phyloP scores from a whole-genome alignment of 1,284 basidiomycete genomes.

The Coniferiporia sulphurascens region DNA sequence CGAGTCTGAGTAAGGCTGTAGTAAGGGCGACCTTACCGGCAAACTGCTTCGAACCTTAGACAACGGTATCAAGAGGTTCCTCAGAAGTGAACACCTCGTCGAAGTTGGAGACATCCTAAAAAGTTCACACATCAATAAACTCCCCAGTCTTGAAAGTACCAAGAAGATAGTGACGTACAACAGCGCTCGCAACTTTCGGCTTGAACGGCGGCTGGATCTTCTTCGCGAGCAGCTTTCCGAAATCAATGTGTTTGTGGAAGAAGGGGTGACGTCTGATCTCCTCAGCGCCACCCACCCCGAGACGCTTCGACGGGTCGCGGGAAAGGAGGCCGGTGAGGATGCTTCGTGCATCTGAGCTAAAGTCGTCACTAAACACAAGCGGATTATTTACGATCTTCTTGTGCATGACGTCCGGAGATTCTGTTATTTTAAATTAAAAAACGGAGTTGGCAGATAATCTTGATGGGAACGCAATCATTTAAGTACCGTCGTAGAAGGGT shows the following conservation, averaged over 20 bases:
- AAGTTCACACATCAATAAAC: no score
- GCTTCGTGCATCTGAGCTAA: slow-evolving; percentile 78
- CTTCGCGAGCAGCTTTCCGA: slow-evolving; percentile 80
- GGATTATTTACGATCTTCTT: slow-evolving; percentile 95
- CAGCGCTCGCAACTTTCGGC: slow-evolving; percentile 83
- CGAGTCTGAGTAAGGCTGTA: background rate
- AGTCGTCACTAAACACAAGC: slow-evolving; percentile 88
- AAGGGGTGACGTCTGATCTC: slow-evolving; percentile 96
- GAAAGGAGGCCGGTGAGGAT: slow-evolving; percentile 85
- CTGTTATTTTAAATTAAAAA: slow-evolving; percentile 41
- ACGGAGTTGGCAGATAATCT: slow-evolving; percentile 9
- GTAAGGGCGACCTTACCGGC: slow-evolving; percentile 49
- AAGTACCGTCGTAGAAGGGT: slow-evolving; percentile 91
- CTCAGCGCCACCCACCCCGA: slow-evolving; percentile 91
- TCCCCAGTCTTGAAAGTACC: no score
- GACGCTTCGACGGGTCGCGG: slow-evolving; percentile 79
- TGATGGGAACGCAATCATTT: background rate
- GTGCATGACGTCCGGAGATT: slow-evolving; percentile 95
- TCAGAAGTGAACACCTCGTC: slow-evolving; percentile 83
- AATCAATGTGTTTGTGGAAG: slow-evolving; percentile 93
- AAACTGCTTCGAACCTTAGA: slow-evolving; percentile 82
- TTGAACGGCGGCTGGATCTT: slow-evolving; percentile 99
- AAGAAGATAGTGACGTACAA: slow-evolving; percentile 38
- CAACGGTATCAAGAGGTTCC: slow-evolving; percentile 77
- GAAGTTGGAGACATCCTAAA: slow-evolving; percentile 74